A percentile compares a stretch with the other conserved stretches of the same genome.
Conservation (phyloP, 2,329 filamentous ascomycete genomes). For the Fusarium denticulatum region DNA sequence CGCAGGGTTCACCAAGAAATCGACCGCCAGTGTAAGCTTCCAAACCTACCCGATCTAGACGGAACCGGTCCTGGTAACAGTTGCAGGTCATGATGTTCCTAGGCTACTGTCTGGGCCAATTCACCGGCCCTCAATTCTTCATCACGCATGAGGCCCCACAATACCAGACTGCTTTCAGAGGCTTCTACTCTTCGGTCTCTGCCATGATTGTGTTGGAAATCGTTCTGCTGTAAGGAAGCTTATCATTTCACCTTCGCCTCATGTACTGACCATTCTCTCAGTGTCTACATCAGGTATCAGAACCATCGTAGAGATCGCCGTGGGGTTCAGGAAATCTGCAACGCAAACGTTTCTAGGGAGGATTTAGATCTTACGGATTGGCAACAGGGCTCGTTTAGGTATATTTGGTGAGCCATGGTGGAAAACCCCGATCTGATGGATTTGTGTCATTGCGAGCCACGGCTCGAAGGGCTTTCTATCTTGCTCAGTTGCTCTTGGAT, state of each 20-base stretch:
- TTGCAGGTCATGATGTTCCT: background rate
- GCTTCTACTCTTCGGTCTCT: background rate
- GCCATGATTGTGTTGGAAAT: background rate
- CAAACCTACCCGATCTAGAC: accelerated
- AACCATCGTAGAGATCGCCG: background rate
- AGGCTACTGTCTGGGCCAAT: background rate
- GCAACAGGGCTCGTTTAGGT: background rate
- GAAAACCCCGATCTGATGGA: accelerated
- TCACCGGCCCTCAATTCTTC: background rate
- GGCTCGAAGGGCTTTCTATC: too few relatives aligned
- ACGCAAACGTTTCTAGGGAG: background rate
- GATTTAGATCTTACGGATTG: background rate
- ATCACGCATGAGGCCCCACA: background rate
- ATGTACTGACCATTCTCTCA: background rate
- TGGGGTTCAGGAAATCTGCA: background rate
- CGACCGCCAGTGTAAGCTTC: background rate
- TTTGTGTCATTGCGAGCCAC: accelerated
- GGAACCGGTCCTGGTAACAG: background rate
- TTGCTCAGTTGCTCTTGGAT: too few relatives aligned
- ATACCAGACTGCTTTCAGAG: background rate
- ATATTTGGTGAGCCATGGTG: background rate
- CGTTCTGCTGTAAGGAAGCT: background rate
- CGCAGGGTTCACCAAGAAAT: background rate
- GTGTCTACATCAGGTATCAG: background rate
- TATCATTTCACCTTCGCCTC: background rate